Conservation (phyloP, 2,329 filamentous ascomycete species). For the Tolypocladium inflatum region DNA sequence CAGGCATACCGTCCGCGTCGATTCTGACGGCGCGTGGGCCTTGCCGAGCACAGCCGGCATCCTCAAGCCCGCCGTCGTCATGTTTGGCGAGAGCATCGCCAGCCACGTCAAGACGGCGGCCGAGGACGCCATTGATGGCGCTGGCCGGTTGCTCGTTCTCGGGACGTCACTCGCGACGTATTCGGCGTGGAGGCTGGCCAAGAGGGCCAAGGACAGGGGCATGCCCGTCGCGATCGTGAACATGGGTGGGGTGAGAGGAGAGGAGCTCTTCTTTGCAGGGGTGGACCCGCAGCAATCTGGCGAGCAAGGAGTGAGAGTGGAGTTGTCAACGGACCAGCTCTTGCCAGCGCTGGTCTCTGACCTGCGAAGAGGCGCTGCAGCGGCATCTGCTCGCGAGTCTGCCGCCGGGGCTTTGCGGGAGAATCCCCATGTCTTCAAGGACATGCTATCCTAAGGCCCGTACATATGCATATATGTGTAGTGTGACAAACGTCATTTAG, state of each 20-base stretch:
- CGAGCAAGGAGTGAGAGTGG: constrained; percentile 43
- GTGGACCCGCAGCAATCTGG: constrained; percentile 43
- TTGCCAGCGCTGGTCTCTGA: constrained; percentile 47
- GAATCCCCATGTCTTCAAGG: constrained; percentile 35
- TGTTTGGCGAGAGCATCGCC: constrained; percentile 90
- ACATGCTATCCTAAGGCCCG: constrained; percentile 44
- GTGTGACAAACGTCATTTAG: constrained; percentile 20
- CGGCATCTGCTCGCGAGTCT: neutral
- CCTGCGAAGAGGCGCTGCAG: constrained; percentile 26
- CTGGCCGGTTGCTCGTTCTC: constrained; percentile 66
- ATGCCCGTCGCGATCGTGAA: constrained; percentile 87
- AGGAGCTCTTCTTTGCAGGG: constrained; percentile 59
- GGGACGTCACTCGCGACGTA: constrained; percentile 92
- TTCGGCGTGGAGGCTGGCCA: constrained; percentile 84
- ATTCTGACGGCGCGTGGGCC: constrained; percentile 72
- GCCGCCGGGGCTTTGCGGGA: neutral
- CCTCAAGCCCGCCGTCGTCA: constrained; percentile 85
- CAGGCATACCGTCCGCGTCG: constrained; percentile 53
- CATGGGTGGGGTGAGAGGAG: constrained; percentile 72
- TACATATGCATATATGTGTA: constrained; percentile 1
- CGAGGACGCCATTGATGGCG: constrained; percentile 69
- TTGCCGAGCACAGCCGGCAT: constrained; percentile 61
- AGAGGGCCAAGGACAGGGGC: constrained; percentile 68
- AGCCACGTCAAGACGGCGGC: constrained; percentile 61
- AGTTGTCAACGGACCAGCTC: constrained; percentile 47